A percentile compares a stretch with the other conserved stretches of the same genome.
phyloP scores from a whole-genome alignment of 116 monocot genomes.

The Posidonia oceanica region DNA sequence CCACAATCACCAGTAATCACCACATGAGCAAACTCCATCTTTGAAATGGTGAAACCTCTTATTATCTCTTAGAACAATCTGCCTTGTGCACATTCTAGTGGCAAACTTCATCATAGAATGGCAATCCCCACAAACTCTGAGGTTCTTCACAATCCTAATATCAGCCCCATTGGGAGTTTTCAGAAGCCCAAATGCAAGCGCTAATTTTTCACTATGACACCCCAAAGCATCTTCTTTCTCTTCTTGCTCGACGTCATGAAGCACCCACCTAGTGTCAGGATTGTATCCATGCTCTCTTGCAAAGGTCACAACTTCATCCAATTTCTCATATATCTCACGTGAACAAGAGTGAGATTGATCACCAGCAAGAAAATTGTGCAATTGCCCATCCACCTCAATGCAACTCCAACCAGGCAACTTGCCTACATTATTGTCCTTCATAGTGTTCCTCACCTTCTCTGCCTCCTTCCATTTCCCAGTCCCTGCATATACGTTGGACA shows the following conservation, averaged over 20 bases:
- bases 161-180: constrained; percentile 13
- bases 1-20: constrained; percentile 58
- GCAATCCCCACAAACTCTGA: constrained; percentile 68
- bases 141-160: constrained; percentile 71
- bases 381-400: constrained; percentile 47
- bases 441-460: constrained; percentile 30
- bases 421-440: constrained; percentile 48
- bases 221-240: constrained; percentile 57
- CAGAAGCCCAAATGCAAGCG: constrained; percentile 61
- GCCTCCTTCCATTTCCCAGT: constrained; percentile 49
- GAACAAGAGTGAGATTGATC: constrained; percentile 43
- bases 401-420: constrained; percentile 67
- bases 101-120: constrained; percentile 53
- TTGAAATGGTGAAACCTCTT: constrained; percentile 71
- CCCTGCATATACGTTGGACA: constrained; percentile 77
- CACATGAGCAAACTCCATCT: constrained; percentile 56
- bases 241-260: constrained; percentile 74
- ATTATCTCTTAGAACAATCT: constrained; percentile 65
- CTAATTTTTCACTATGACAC: constrained; percentile 71
- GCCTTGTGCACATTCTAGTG: constrained; percentile 41
- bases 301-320: constrained; percentile 32
- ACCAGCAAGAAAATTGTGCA: constrained; percentile 64
- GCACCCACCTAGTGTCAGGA: constrained; percentile 42
- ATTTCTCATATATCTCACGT: constrained; percentile 36
- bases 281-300: constrained; percentile 28